A percentile compares a stretch with the other conserved stretches of the same genome.
phyloP scores from a whole-genome alignment of 2,329 filamentous ascomycete species.

The Fonsecaea pedrosoi region DNA sequence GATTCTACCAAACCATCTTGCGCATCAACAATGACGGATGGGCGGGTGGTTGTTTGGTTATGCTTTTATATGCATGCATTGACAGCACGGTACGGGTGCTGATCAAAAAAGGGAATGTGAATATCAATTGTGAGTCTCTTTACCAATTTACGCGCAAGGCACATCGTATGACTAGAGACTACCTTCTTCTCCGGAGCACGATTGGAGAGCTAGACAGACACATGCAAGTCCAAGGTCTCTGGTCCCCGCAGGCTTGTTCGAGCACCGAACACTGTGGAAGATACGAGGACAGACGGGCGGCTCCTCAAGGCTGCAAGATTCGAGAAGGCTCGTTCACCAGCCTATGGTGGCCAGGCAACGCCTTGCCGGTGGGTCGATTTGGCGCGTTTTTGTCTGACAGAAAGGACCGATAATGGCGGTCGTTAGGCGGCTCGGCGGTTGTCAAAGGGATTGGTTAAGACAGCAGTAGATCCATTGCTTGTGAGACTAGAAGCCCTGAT shows the following conservation, averaged over 20 bases:
- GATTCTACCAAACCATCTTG: conserved; percentile 22
- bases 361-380: not conserved
- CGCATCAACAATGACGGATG: conserved; percentile 8
- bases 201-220: not conserved
- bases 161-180: not conserved
- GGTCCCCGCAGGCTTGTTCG: not conserved
- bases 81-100: not conserved
- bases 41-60: conserved; percentile 1
- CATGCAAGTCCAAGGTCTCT: not conserved
- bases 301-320: conserved; percentile 4
- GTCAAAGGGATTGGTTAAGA: not conserved
- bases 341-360: conserved; percentile 7
- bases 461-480: not conserved
- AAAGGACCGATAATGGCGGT: not conserved
- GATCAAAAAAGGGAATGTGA: conserved; percentile 15
- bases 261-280: conserved; percentile 1
- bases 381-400: conserved; percentile 3
- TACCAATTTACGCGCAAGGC: not conserved
- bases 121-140: not conserved
- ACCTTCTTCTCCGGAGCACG: no score
- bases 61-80: not conserved
- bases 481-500: not conserved
- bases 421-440: no score
- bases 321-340: conserved; percentile 2
- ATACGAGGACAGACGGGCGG: not conserved